phyloP scores from a whole-genome alignment of 345 rosid species.

The Eucalyptus pauciflora region DNA sequence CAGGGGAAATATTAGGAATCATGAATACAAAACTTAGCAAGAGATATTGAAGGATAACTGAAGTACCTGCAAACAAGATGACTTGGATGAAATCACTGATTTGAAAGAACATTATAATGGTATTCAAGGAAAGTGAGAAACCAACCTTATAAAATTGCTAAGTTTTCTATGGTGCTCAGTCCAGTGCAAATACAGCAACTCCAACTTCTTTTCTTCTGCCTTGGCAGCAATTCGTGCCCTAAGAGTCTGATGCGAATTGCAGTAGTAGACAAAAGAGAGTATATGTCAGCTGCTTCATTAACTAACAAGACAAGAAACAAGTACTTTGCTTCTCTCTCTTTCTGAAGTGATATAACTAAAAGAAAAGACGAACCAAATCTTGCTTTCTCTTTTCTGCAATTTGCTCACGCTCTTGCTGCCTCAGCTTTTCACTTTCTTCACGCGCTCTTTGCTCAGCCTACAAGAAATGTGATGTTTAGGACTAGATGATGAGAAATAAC shows the following conservation, averaged over 20 bases:
- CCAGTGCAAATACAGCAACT: conserved; percentile 93
- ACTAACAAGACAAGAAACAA: not conserved
- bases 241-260: conserved; percentile 39
- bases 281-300: not conserved
- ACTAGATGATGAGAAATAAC: not conserved
- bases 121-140: not conserved
- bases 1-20: not conserved
- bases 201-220: conserved; percentile 95
- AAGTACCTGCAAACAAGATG: not conserved
- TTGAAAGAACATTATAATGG: not conserved
- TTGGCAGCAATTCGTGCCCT: conserved; percentile 92
- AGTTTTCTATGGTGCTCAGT: conserved; percentile 89
- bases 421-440: conserved; percentile 85
- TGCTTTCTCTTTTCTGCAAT: conserved; percentile 74
- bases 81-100: not conserved
- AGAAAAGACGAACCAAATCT: conserved; percentile 64
- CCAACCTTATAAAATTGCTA: conserved; percentile 84
- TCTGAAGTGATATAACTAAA: not conserved
- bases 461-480: not conserved
- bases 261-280: not conserved
- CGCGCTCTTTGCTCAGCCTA: conserved; percentile 91
- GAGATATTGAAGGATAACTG: not conserved
- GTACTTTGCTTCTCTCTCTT: not conserved
- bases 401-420: conserved; percentile 83
- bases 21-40: not conserved